phyloP scores from a whole-genome alignment of 2,329 filamentous ascomycete genomes.

The Alternaria sp. region DNA sequence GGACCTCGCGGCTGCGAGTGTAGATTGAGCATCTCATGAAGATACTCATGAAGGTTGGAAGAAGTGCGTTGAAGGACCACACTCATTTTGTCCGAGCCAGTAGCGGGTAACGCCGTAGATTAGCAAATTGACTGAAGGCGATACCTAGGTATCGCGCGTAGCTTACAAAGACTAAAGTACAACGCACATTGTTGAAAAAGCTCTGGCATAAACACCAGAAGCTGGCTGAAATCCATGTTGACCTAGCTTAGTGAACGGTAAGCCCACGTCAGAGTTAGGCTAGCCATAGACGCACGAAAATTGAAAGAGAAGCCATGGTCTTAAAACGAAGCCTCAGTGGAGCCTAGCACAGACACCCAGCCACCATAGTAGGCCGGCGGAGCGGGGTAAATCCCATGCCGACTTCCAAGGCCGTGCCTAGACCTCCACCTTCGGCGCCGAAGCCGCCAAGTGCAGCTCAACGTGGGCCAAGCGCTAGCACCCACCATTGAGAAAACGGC shows the following conservation, averaged over 20 bases:
- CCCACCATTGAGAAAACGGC: not conserved
- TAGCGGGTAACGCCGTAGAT: not conserved
- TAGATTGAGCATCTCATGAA: not conserved
- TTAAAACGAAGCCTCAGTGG: not conserved
- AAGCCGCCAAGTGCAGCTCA: constrained; percentile 21
- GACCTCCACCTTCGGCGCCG: constrained; percentile 4
- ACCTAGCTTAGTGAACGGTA: not conserved
- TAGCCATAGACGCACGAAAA: not conserved
- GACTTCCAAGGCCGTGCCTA: constrained; percentile 14
- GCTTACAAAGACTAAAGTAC: not conserved
- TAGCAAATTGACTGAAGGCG: constrained; percentile 8
- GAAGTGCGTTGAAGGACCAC: not conserved
- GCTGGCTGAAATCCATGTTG: not conserved
- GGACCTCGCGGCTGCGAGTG: constrained; percentile 5
- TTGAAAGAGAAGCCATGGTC: not conserved
- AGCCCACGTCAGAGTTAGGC: not conserved
- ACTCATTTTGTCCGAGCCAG: not conserved
- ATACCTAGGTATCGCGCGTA: not conserved
- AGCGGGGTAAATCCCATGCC: constrained; percentile 10
- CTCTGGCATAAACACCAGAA: not conserved
- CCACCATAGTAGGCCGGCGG: not conserved
- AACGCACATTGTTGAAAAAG: not conserved
- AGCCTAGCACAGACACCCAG: not conserved
- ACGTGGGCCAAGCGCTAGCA: constrained; percentile 22
- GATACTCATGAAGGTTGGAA: not conserved